These are phyloP conservation scores for Actinomucor elegans DNA, from an alignment of 371 early-diverging fungal species.

Conservation along the genomic window DNA sequence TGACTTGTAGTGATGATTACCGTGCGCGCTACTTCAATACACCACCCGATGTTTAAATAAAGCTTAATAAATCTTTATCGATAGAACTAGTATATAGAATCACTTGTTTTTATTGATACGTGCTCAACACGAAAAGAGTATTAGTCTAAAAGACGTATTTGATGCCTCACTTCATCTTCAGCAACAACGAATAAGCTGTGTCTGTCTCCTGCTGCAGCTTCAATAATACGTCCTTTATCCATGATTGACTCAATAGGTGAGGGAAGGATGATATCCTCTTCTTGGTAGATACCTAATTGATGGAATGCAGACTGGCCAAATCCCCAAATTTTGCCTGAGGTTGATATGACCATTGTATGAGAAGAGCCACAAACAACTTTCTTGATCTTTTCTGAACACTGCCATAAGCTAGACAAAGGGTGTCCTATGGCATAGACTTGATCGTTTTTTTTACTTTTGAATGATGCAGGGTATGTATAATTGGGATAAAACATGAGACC, in stretches of 20 bases:
- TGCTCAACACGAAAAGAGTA: too few relatives aligned
- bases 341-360: constrained; percentile 76
- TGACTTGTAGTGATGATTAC: constrained; percentile 53
- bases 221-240: not conserved
- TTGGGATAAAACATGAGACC: constrained; percentile 45
- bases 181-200: not conserved
- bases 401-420: constrained; percentile 48
- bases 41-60: constrained; percentile 1
- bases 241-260: not conserved
- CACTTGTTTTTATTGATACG: too few relatives aligned
- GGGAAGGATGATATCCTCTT: not conserved
- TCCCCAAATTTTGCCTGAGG: not conserved
- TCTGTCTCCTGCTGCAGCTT: not conserved
- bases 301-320: not conserved
- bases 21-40: constrained; percentile 48
- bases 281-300: not conserved
- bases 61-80: not conserved
- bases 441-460: constrained; percentile 12
- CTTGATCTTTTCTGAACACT: constrained; percentile 37
- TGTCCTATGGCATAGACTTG: constrained; percentile 58
- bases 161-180: too few relatives aligned
- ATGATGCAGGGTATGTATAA: constrained; percentile 31
- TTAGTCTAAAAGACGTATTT: too few relatives aligned
- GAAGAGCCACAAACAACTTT: constrained; percentile 82
- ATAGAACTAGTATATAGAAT: too few relatives aligned